phyloP scores from a whole-genome alignment of 176 grass and related monocot genomes.

The Olyra latifolia region DNA sequence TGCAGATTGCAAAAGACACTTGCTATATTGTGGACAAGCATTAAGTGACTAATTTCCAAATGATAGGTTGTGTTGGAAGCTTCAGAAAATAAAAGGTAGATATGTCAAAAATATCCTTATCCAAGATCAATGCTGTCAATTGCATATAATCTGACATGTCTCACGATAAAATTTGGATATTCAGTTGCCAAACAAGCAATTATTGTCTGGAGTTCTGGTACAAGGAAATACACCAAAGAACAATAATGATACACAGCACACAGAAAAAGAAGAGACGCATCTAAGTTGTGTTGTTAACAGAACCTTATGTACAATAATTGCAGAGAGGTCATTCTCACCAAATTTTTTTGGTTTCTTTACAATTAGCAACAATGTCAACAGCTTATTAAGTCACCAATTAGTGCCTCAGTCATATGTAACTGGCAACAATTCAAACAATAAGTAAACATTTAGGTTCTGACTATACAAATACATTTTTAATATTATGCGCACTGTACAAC shows the following conservation, averaged over 20 bases:
- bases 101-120: neutral
- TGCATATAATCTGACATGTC: neutral
- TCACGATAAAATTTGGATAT: neutral
- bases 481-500: neutral
- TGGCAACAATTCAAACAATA: neutral
- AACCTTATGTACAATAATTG: neutral
- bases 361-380: neutral
- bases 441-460: neutral
- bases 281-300: neutral
- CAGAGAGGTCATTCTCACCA: neutral
- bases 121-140: constrained; percentile 1
- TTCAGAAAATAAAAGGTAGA: constrained; percentile 18
- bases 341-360: neutral
- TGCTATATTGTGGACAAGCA: neutral
- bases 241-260: neutral
- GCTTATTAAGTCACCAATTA: neutral
- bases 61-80: constrained; percentile 1
- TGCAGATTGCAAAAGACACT: neutral
- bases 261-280: neutral
- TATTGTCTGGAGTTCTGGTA: neutral
- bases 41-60: constrained; percentile 21
- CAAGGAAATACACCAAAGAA: neutral
- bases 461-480: neutral
- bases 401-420: neutral
- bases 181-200: neutral